Conservation (phyloP, 2,329 filamentous ascomycete species). For the Huntiella omanensis region DNA sequence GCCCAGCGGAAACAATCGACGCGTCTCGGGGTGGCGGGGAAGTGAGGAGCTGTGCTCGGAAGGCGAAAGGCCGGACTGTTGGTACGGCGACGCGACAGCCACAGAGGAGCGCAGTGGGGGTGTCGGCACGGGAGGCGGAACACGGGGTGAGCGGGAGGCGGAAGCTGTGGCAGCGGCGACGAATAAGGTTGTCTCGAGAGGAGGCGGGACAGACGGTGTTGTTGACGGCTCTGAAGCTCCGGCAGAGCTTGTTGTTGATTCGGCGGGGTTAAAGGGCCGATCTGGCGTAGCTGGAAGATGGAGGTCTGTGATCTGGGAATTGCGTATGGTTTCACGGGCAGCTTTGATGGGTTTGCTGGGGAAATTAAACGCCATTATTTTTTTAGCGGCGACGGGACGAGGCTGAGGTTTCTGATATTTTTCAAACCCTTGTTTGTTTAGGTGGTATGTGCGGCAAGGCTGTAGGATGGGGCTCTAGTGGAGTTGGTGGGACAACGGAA, state of each 20-base stretch:
- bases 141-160: background rate
- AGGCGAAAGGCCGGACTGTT: background rate
- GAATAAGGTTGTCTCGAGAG: background rate
- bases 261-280: constrained; percentile 12
- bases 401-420: no score
- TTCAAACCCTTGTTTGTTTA: no score
- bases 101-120: background rate
- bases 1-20: constrained; percentile 37
- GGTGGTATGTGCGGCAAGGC: no score
- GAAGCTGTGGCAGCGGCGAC: background rate
- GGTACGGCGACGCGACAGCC: no score
- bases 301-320: constrained; percentile 16
- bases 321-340: no score
- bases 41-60: background rate
- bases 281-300: constrained; percentile 31
- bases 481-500: background rate
- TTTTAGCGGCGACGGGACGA: no score
- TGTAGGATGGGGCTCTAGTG: no score
- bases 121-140: background rate
- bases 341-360: no score
- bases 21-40: constrained; percentile 20
- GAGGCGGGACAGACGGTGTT: constrained; percentile 28
- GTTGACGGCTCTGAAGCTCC: constrained; percentile 24
- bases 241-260: no score
- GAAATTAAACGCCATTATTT: no score